Percentiles rank a stretch among this genome's conserved stretches.
Conservation (phyloP, 164 flowering plant genomes). For the Macadamia tetraphylla region DNA sequence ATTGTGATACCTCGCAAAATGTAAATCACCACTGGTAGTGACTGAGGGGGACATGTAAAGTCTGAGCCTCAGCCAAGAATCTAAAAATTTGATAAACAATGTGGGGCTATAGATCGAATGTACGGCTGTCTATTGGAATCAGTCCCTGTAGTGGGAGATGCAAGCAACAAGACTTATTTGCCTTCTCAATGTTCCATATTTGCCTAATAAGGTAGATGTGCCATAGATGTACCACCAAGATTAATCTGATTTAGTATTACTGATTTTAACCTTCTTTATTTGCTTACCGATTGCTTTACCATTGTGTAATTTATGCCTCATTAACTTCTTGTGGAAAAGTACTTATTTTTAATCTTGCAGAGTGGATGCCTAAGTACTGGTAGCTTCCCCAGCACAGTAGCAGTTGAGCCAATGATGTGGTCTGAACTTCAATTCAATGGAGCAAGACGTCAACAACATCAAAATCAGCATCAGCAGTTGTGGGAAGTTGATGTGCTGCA, state of each 20-base stretch:
- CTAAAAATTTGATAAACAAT: no score
- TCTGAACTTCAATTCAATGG: conserved; percentile 39
- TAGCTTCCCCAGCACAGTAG: conserved; percentile 35
- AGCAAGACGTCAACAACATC: conserved; percentile 27
- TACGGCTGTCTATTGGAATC: no score
- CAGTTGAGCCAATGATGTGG: conserved; percentile 37
- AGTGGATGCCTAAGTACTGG: conserved; percentile 39
- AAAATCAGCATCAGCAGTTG: conserved; percentile 31
- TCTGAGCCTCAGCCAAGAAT: no score
- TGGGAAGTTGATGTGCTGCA: conserved; percentile 42
- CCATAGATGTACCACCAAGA: neutral
- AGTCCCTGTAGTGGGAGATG: no score
- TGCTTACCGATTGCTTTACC: neutral
- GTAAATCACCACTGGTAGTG: no score
- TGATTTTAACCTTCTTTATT: neutral
- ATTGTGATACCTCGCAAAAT: no score
- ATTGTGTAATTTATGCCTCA: neutral
- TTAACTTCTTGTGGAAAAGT: no score
- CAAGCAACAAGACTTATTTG: no score
- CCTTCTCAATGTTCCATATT: neutral
- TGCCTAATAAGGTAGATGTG: neutral
- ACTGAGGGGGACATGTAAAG: no score
- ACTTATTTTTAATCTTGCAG: conserved; percentile 22
- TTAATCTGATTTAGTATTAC: neutral
- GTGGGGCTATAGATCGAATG: no score